Base-by-base conservation (phyloP, 805 yeast species). In the Yamadazyma kitorensis region DNA sequence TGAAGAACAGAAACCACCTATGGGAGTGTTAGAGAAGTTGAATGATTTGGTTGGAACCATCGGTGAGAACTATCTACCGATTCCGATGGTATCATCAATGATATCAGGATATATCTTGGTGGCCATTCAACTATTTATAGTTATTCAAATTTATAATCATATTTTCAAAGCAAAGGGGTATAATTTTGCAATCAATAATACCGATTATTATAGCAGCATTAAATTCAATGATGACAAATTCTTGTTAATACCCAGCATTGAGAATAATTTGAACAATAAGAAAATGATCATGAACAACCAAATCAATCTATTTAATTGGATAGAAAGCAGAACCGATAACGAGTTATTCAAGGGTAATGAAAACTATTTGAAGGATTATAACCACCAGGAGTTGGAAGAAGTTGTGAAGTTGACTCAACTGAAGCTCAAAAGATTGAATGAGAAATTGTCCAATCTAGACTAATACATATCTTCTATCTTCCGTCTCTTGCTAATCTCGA, bases 261-360 rank as follows among this genome's bases (percentile, higher is more conserved):
- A 61, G 12, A 51, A 69, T 8, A 52, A 56, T 19, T 54, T 63
- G 24, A 37, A 48, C 27, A 33, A 47, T 29, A 36, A 42, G 24
- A 33, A 61, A 40, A 37, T 59, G 41, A 47, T 57, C 13, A 47
- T 62, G 39, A 64, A 67, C 36, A 74, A 78, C 39, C 88, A 85
- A 55, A 64, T 70, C 12, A 70, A 71, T 16, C 51, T 85, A 27
- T 85, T 93, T 93, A 70, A 76, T 29, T 85, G 95, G 95, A 67
- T 85, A 34, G 59, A 61, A 19, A 54, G 54, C 20, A 36, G 27
- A 21, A 30, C 32, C 7, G 32, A 33, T 16, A 15, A 32, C 2
- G 32, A 22, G 16, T 23, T 34, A 26, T 20, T 25, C 29, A 17
- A 17, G 34, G 27, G 20, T 11, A 24, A 26, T 13, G 29, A 31